phyloP scores from a whole-genome alignment of 257 asterid genomes.

The Ballota nigra region DNA sequence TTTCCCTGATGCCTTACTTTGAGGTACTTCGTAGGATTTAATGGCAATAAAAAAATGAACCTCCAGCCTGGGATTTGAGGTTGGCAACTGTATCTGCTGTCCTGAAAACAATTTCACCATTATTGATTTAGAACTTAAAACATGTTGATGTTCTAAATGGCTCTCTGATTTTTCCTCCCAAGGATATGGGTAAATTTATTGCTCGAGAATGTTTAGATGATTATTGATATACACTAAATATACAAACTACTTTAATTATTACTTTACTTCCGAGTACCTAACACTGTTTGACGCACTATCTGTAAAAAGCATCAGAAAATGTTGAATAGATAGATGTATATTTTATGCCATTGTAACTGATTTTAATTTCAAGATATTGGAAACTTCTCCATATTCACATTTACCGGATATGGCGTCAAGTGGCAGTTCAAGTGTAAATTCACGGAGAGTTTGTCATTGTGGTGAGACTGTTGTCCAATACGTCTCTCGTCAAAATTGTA shows the following conservation, averaged over 20 bases:
- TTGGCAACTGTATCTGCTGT: background rate
- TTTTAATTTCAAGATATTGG: conserved; percentile 9
- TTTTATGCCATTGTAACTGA: too few species aligned
- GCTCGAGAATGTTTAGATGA: conserved; percentile 6
- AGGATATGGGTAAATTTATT: conserved; percentile 10
- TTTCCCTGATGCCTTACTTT: conserved; percentile 15
- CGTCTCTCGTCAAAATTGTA: too few species aligned
- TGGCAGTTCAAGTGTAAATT: too few species aligned
- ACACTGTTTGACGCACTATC: background rate
- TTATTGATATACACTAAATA: background rate
- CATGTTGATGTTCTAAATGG: conserved; percentile 5
- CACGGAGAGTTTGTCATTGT: too few species aligned
- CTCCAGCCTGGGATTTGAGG: background rate
- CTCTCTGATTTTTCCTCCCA: background rate
- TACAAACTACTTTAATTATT: background rate
- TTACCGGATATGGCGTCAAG: too few species aligned
- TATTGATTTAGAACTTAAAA: background rate
- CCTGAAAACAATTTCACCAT: background rate
- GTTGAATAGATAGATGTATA: background rate
- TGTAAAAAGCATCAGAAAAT: conserved; percentile 3
- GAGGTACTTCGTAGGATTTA: conserved; percentile 6
- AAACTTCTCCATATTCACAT: conserved; percentile 1
- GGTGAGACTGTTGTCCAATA: too few species aligned
- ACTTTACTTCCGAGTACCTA: conserved; percentile 1
- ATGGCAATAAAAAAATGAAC: background rate